Conservation (phyloP, 306 rosid species). For the Cicer cuneatum region DNA sequence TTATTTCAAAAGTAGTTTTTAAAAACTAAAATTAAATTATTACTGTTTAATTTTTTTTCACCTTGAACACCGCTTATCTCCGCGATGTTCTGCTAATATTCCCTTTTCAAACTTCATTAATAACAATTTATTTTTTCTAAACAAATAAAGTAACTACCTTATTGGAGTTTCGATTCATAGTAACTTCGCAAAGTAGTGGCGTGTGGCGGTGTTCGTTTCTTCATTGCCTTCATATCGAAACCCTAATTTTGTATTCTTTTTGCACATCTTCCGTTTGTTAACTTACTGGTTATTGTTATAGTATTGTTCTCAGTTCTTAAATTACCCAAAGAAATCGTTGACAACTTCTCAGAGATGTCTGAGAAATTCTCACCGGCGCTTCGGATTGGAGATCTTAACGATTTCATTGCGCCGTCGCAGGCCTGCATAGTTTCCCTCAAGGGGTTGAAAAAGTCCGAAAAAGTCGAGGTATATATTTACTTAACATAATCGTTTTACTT, state of each 20-base stretch:
- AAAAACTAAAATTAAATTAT: too few relatives aligned
- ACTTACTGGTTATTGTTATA: not conserved
- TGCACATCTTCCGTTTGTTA: not conserved
- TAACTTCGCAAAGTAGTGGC: not conserved
- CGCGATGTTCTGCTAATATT: not conserved
- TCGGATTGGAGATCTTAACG: conserved; percentile 91
- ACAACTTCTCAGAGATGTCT: conserved; percentile 61
- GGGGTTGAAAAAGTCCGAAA: conserved; percentile 67
- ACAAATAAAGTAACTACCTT: not conserved
- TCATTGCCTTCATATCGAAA: conserved; percentile 17
- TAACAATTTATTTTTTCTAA: not conserved
- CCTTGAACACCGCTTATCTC: too few relatives aligned
- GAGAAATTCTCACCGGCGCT: conserved; percentile 88
- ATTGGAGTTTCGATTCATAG: not conserved
- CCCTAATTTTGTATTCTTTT: conserved; percentile 34
- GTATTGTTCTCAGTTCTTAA: not conserved
- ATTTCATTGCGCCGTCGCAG: conserved; percentile 90
- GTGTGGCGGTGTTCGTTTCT: not conserved
- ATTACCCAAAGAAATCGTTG: not conserved
- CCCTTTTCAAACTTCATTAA: not conserved
- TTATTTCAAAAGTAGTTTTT: too few relatives aligned
- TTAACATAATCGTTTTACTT: not conserved
- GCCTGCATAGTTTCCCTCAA: conserved; percentile 92
- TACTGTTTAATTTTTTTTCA: too few relatives aligned
- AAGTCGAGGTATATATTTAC: conserved; percentile 54